Percentiles rank a stretch among this genome's conserved stretches.
Conservation (phyloP, 2,329 filamentous ascomycete genomes). For the Uncinocarpus reesii region DNA sequence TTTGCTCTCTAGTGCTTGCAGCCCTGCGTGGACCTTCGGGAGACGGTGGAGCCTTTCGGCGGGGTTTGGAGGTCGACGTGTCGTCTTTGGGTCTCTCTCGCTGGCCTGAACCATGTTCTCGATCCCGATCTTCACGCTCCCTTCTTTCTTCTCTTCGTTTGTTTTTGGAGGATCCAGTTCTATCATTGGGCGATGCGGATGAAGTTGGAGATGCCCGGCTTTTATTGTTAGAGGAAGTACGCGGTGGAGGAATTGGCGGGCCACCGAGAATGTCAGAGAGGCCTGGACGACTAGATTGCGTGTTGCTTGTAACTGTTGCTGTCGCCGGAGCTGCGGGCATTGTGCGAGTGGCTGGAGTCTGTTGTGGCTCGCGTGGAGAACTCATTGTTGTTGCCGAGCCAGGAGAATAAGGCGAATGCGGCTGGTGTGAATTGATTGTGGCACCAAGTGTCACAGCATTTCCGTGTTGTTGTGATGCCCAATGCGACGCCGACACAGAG, state of each 20-base stretch:
- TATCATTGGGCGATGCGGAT: slow-evolving; percentile 26
- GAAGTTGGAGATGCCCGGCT: slow-evolving; percentile 33
- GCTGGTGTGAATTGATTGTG: slow-evolving; percentile 23
- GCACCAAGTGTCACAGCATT: slow-evolving; percentile 16
- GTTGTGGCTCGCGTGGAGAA: slow-evolving; percentile 37
- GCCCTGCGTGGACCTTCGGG: slow-evolving; percentile 39
- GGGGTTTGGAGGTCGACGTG: slow-evolving; percentile 32
- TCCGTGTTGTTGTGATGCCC: slow-evolving; percentile 16
- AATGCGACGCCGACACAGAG: slow-evolving; percentile 34
- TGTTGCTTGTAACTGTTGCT: slow-evolving; percentile 1
- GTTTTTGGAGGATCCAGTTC: slow-evolving; percentile 33
- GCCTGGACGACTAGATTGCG: slow-evolving; percentile 21
- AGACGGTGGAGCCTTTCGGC: slow-evolving; percentile 39
- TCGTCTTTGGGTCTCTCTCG: slow-evolving; percentile 36
- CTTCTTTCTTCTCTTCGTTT: slow-evolving; percentile 33
- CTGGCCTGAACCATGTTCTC: slow-evolving; percentile 32
- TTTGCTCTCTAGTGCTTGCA: slow-evolving; percentile 33
- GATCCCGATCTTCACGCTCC: slow-evolving; percentile 25
- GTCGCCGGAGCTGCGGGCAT: slow-evolving; percentile 32
- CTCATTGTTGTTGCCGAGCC: slow-evolving; percentile 37
- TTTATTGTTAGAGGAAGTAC: slow-evolving; percentile 66
- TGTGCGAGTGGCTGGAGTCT: slow-evolving; percentile 34
- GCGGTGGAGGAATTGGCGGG: slow-evolving; percentile 64
- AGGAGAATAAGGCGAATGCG: slow-evolving; percentile 25
- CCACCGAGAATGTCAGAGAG: slow-evolving; percentile 44